Evolutionary conservation across 352 stramenopile genomes (phyloP).

Genomic region (Halophytophthora batemanensis): DNA sequence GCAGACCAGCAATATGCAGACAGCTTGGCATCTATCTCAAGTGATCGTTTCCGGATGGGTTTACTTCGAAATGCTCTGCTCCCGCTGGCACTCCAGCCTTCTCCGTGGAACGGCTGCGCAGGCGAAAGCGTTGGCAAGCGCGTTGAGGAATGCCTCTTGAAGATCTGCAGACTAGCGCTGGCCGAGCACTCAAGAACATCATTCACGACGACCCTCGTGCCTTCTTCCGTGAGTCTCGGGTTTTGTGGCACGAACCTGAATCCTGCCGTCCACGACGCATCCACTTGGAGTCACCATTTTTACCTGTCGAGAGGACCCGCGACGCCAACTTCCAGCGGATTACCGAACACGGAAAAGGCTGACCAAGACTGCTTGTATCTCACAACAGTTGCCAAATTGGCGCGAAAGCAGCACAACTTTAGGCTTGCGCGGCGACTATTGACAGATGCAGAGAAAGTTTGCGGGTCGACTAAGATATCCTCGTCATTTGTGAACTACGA

Average conservation of each 20-base stretch:
- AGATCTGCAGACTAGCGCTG: slow-evolving; percentile 5
- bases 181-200: background rate
- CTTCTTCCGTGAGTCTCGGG: background rate
- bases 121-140: slow-evolving; percentile 39
- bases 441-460: slow-evolving; percentile 16
- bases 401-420: slow-evolving; percentile 58
- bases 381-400: slow-evolving; percentile 35
- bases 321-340: background rate
- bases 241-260: slow-evolving; percentile 19
- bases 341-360: background rate
- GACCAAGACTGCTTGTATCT: slow-evolving; percentile 23
- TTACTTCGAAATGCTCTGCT: slow-evolving; percentile 20
- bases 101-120: slow-evolving; percentile 24
- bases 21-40: background rate
- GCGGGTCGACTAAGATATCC: background rate
- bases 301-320: slow-evolving; percentile 2
- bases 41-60: slow-evolving; percentile 1
- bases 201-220: background rate
- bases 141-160: slow-evolving; percentile 28
- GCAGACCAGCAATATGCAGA: background rate
- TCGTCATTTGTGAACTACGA: slow-evolving; percentile 31
- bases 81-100: slow-evolving; percentile 29
- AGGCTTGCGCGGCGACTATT: slow-evolving; percentile 32
- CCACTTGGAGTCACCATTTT: slow-evolving; percentile 31
- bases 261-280: slow-evolving; percentile 29